Evolutionary conservation across 2,329 filamentous ascomycete genomes (phyloP), one percentile per base, ranked within the genome.

Genomic region (Trichoderma atrobrunneum): DNA sequence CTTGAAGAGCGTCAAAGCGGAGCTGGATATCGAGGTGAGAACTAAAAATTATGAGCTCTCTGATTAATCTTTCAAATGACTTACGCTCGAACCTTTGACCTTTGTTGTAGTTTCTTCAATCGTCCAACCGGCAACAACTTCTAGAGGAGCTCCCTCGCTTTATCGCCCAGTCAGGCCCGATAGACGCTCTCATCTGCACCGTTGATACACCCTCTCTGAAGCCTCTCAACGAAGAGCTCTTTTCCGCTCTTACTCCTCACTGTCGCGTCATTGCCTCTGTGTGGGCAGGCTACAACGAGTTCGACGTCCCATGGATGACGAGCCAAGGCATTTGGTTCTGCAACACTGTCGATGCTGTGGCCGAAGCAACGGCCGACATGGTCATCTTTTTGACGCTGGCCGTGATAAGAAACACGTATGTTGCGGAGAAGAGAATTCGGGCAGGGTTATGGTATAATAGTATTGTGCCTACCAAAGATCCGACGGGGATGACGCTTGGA

Each of bases 301-400:
- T 86, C 51, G 81, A 84, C 60, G 79, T 86, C 0, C 75, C 81
- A 5, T 85, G 82, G 81, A 80, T 85, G 76, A 82, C 83, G 0
- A 54, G 71, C 14, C 74, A 82, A 7, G 79, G 79, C 6, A 83
- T 89, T 30, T 86, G 81, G 78, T 88, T 89, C 75, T 89, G 86
- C 79, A 89, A 88, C 74, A 83, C 84, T 0, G 77, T 85, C 3
- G 82, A 89, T 72, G 87, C 86, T 0, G 86, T 86, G 0, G 83
- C 86, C 0, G 84, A 89, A 71, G 85, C 87, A 2, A 87, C 84
- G 0, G 85, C 85, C 0, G 85, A 86, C 57, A 85, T 86, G 82
- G 83, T 86, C 16, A 74, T 81, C 32, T 82, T 81, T 54, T 65
- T 82, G 0, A 75, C 70, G 0, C 67, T 82, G 1, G 77, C 79